Conservation (phyloP, 2,329 filamentous ascomycete genomes). For the Paracorniculantispora psalliotae region DNA sequence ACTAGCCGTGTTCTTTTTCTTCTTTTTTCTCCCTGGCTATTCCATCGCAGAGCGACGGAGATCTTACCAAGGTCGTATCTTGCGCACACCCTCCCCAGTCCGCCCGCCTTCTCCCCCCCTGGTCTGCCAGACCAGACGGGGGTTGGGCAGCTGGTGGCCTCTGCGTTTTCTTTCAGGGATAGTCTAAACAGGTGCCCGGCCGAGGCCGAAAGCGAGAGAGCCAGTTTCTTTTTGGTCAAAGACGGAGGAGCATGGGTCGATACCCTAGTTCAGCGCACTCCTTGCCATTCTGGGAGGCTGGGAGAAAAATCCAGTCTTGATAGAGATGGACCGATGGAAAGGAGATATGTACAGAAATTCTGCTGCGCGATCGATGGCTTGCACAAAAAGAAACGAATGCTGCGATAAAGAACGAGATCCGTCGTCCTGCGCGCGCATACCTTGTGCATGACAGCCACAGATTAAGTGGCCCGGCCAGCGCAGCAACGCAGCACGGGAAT, state of each 20-base stretch:
- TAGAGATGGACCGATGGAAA: background rate
- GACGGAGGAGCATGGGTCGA: background rate
- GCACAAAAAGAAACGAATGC: conserved; percentile 3
- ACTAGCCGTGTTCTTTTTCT: too few species aligned
- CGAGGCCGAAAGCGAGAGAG: background rate
- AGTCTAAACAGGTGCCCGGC: background rate
- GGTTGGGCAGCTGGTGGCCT: background rate
- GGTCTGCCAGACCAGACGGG: background rate
- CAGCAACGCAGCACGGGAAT: conserved; percentile 6
- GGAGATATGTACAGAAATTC: background rate
- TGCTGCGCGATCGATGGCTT: conserved; percentile 6
- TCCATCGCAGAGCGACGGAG: background rate
- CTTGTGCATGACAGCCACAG: conserved; percentile 9
- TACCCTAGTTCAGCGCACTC: background rate
- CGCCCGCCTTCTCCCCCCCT: background rate
- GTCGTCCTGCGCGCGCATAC: conserved; percentile 6
- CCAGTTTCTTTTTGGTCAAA: background rate
- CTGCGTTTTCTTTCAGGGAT: background rate
- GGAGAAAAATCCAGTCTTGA: background rate
- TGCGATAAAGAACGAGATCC: conserved; percentile 11
- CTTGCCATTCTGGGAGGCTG: background rate
- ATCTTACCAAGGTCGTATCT: conserved; percentile 9
- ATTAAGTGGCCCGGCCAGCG: conserved; percentile 7
- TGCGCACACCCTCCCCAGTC: background rate
- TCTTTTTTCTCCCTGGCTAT: background rate